Evolutionary conservation across 129 eudicot species (phyloP).

Genomic region (Arctium lappa): DNA sequence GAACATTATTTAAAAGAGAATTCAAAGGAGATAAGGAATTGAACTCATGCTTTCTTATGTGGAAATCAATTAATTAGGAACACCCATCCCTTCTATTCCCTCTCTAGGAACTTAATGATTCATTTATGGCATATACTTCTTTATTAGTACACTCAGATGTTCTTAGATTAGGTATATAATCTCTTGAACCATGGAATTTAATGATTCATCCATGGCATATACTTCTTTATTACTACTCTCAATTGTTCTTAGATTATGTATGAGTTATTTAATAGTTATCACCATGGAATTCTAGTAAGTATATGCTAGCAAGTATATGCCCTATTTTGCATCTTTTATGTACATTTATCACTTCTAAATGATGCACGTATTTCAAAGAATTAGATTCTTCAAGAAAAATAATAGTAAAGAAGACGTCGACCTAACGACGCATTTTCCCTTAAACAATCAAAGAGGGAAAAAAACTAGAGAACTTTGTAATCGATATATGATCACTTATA

Average conservation of each 20-base stretch:
- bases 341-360: background rate
- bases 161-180: conserved; percentile 9
- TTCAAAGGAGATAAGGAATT: background rate
- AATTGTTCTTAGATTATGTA: conserved; percentile 20
- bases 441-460: background rate
- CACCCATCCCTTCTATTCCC: background rate
- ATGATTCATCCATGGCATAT: conserved; percentile 19
- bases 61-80: conserved; percentile 14
- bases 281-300: background rate
- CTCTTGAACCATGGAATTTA: conserved; percentile 13
- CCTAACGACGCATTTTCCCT: background rate
- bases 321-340: conserved; percentile 18
- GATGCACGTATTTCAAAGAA: conserved; percentile 3
- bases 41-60: background rate
- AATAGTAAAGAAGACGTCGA: background rate
- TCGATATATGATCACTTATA: background rate
- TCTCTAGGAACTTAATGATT: conserved; percentile 14
- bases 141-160: conserved; percentile 12
- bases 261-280: background rate
- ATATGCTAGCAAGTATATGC: conserved; percentile 21
- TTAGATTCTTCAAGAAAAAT: conserved; percentile 1
- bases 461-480: background rate
- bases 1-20: background rate
- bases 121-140: conserved; percentile 13
- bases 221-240: conserved; percentile 8